Evolutionary conservation across 2,329 filamentous ascomycete species (phyloP).

Genomic region (Chaetomiaceae sp.): DNA sequence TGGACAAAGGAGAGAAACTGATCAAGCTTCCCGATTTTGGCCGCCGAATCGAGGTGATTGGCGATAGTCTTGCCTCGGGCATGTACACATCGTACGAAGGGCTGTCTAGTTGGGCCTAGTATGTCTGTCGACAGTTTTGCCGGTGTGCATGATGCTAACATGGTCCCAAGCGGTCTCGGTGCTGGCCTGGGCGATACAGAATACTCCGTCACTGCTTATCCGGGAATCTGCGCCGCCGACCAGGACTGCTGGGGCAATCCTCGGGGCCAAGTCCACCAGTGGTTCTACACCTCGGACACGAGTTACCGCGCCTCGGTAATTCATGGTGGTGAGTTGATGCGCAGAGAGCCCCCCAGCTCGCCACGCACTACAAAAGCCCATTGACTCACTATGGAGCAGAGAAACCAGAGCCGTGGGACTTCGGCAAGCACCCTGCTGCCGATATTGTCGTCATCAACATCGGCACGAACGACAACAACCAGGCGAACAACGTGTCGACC

Average conservation of each 20-base stretch:
- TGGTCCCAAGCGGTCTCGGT: conserved; percentile 38
- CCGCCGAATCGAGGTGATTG: conserved; percentile 40
- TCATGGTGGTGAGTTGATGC: conserved; percentile 37
- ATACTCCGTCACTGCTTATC: conserved; percentile 53
- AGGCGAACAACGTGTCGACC: conserved; percentile 37
- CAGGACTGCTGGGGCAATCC: conserved; percentile 51
- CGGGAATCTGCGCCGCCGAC: conserved; percentile 53
- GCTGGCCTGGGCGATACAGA: conserved; percentile 55
- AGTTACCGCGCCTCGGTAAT: conserved; percentile 40
- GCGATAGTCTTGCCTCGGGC: conserved; percentile 48
- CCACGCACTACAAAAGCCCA: conserved; percentile 3
- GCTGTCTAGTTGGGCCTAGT: conserved; percentile 50
- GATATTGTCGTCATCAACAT: conserved; percentile 44
- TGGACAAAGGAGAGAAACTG: conserved; percentile 40
- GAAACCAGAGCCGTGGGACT: conserved; percentile 42
- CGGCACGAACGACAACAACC: conserved; percentile 44
- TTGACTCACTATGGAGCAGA: conserved; percentile 23
- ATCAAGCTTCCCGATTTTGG: conserved; percentile 37
- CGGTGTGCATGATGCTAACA: not conserved
- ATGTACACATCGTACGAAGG: conserved; percentile 56
- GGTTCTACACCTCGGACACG: conserved; percentile 53
- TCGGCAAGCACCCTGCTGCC: conserved; percentile 37
- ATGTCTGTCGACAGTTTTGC: not conserved
- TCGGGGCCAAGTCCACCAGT: conserved; percentile 49
- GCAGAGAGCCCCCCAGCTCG: not conserved